Conservation (phyloP, 2,329 filamentous ascomycete species). For the Simplicillium aogashimaense region DNA sequence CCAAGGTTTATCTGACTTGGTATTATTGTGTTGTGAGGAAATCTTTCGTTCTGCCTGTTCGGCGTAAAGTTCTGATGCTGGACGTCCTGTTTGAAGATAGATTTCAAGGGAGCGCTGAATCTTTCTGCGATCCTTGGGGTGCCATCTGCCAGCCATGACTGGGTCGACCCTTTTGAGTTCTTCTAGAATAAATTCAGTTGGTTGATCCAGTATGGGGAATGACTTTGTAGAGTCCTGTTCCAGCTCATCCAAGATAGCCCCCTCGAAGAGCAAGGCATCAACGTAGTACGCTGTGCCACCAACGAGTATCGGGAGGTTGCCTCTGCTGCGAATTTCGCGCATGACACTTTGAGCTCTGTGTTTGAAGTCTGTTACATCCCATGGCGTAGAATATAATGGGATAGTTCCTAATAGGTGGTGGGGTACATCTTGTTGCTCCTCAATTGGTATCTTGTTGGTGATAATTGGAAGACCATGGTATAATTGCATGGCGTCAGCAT, state of each 20-base stretch:
- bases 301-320: conserved; percentile 79
- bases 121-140: conserved; percentile 85
- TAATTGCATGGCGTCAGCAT: conserved; percentile 96
- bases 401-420: conserved; percentile 85
- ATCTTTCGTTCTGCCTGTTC: conserved; percentile 50
- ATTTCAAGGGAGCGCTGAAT: conserved; percentile 87
- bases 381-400: conserved; percentile 64
- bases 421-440: conserved; percentile 69
- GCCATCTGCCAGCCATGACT: conserved; percentile 82
- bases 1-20: conserved; percentile 23
- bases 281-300: conserved; percentile 96
- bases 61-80: conserved; percentile 77
- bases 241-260: conserved; percentile 44
- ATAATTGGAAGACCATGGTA: conserved; percentile 88
- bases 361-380: conserved; percentile 74
- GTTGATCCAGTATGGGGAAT: conserved; percentile 62
- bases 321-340: conserved; percentile 64
- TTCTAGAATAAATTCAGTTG: conserved; percentile 61
- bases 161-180: conserved; percentile 77
- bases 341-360: conserved; percentile 60
- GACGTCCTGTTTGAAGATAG: conserved; percentile 70
- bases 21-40: conserved; percentile 13
- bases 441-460: conserved; percentile 77
- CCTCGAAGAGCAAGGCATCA: conserved; percentile 70
- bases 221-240: conserved; percentile 23